Evolutionary conservation across 2,329 filamentous ascomycete species (phyloP).

Genomic region (Camptophora hylomeconis): DNA sequence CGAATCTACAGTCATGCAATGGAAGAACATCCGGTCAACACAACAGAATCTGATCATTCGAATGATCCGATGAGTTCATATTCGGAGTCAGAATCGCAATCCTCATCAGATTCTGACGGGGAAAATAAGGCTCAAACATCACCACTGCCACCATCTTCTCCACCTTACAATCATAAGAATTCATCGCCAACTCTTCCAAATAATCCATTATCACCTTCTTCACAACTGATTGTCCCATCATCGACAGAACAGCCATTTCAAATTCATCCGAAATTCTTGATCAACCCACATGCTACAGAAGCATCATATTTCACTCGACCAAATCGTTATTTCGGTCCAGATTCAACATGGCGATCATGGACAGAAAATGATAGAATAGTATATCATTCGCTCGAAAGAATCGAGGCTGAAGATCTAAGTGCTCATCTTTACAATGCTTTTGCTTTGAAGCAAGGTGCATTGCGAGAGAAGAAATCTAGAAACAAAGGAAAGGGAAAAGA

Average conservation of each 20-base stretch:
- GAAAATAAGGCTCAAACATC: no score
- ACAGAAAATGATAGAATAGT: constrained; percentile 69
- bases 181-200: background rate
- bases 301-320: constrained; percentile 33
- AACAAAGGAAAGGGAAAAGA: constrained; percentile 1
- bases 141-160: no score
- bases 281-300: constrained; percentile 3
- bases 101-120: no score
- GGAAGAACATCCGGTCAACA: no score
- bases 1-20: no score
- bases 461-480: constrained; percentile 2
- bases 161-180: background rate
- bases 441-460: constrained; percentile 45
- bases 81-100: no score
- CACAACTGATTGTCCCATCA: no score
- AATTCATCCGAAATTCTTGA: constrained; percentile 1
- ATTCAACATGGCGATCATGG: constrained; percentile 71
- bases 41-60: no score
- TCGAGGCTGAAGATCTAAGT: constrained; percentile 53
- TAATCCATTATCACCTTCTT: no score
- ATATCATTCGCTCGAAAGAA: constrained; percentile 48
- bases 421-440: constrained; percentile 71
- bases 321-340: constrained; percentile 59
- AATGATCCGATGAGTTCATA: no score
- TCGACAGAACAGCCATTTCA: background rate